Evolutionary conservation across 148 eudicot genomes (phyloP).

Genomic region (Mesembryanthemum crystallinum): DNA sequence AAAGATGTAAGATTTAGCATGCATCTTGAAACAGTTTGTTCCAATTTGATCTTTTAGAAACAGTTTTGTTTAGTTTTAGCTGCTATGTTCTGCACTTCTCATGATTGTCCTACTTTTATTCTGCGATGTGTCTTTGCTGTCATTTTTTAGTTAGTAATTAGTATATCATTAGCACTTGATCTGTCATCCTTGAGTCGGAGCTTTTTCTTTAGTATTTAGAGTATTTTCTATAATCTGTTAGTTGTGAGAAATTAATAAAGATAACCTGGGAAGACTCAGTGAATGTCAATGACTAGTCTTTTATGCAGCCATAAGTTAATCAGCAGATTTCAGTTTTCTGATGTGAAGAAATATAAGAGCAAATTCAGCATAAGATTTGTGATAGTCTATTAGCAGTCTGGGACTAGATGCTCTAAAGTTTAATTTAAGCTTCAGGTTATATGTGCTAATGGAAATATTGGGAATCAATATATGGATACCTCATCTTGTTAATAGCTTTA

Average conservation of each 20-base stretch:
- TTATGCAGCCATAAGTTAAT: neutral
- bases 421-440: neutral
- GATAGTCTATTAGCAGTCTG: neutral
- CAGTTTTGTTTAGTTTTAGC: neutral
- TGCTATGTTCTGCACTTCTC: conserved; percentile 2
- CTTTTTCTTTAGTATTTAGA: neutral
- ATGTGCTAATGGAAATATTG: neutral
- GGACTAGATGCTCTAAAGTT: neutral
- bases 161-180: neutral
- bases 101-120: neutral
- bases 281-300: neutral
- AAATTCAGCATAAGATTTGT: neutral
- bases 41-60: too few species aligned
- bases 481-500: too few species aligned
- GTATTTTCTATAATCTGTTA: neutral
- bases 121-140: neutral
- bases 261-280: neutral
- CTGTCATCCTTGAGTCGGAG: neutral
- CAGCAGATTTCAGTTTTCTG: neutral
- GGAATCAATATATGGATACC: too few species aligned
- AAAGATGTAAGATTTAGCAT: too few species aligned
- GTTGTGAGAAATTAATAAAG: neutral
- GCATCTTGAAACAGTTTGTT: too few species aligned
- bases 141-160: neutral
- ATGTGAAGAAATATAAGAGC: neutral